Conservation (phyloP, 106 monocot species). For the Acorus gramineus region DNA sequence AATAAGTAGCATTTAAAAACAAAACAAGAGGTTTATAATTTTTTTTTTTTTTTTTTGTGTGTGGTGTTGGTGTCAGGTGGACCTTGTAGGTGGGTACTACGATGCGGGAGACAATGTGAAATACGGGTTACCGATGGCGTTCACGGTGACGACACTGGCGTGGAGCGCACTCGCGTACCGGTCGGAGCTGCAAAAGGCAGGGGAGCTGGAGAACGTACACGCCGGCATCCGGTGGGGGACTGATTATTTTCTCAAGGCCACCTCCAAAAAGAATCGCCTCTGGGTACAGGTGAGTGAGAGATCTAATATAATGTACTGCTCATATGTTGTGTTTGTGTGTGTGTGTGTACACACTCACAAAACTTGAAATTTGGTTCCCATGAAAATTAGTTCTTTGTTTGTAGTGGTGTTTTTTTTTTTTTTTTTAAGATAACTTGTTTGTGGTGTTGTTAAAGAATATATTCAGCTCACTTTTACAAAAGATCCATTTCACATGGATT, state of each 20-base stretch:
- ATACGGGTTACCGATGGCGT: conserved; percentile 90
- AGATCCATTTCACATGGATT: too few relatives aligned
- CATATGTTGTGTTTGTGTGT: too few relatives aligned
- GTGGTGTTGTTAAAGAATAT: too few relatives aligned
- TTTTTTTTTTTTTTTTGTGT: not conserved
- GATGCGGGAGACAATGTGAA: conserved; percentile 98
- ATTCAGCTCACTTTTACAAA: too few relatives aligned
- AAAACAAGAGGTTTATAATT: not conserved
- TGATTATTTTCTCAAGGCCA: conserved; percentile 80
- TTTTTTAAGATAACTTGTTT: too few relatives aligned
- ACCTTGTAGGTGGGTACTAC: conserved; percentile 57
- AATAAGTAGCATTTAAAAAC: too few relatives aligned
- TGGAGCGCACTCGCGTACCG: conserved; percentile 56
- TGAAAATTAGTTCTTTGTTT: too few relatives aligned
- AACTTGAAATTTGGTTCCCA: too few relatives aligned
- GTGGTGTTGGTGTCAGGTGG: conserved; percentile 27
- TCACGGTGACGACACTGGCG: conserved; percentile 81
- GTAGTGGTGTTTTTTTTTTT: too few relatives aligned
- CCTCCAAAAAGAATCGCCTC: conserved; percentile 30
- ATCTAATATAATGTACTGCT: too few relatives aligned
- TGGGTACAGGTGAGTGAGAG: conserved; percentile 56
- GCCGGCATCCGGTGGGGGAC: conserved; percentile 85
- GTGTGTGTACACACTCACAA: too few relatives aligned
- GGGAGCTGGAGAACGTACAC: conserved; percentile 48
- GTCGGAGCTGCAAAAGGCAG: conserved; percentile 34